These are phyloP conservation scores for Heliamphora exappendiculata DNA, from an alignment of 148 eudicot genomes.

Conservation along the genomic window DNA sequence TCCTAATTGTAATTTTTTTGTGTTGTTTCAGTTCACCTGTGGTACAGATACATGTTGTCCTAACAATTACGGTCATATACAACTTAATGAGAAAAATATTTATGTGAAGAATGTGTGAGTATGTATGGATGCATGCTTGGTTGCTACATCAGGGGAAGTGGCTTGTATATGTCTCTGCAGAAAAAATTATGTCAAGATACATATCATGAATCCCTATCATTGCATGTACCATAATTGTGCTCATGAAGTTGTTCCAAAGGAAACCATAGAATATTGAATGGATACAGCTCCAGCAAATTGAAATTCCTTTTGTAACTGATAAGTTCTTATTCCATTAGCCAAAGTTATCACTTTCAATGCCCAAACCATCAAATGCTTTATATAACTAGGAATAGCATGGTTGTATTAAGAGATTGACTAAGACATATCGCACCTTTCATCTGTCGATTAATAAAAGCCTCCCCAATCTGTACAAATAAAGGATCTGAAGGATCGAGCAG, in stretches of 20 bases:
- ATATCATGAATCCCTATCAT: no score
- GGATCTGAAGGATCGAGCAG: constrained; percentile 98
- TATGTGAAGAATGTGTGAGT: no score
- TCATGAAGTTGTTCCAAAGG: background rate
- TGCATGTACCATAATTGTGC: background rate
- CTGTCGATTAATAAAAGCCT: constrained; percentile 77
- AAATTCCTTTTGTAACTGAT: background rate
- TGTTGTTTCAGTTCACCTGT: no score
- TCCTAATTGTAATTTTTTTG: no score
- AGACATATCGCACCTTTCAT: constrained; percentile 47
- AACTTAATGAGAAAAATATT: no score
- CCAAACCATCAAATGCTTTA: background rate
- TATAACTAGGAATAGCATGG: background rate
- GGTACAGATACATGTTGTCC: no score
- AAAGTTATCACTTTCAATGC: background rate
- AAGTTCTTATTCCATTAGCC: background rate
- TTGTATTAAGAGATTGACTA: background rate
- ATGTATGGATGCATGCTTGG: no score
- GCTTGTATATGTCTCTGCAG: no score
- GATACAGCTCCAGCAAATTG: background rate
- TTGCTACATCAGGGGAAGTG: no score
- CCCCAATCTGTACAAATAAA: constrained; percentile 74
- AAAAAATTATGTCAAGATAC: no score
- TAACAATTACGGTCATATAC: no score
- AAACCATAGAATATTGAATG: background rate